Base-by-base conservation (phyloP, 2,329 filamentous ascomycete species). In the Colletotrichum orchidophilum region DNA sequence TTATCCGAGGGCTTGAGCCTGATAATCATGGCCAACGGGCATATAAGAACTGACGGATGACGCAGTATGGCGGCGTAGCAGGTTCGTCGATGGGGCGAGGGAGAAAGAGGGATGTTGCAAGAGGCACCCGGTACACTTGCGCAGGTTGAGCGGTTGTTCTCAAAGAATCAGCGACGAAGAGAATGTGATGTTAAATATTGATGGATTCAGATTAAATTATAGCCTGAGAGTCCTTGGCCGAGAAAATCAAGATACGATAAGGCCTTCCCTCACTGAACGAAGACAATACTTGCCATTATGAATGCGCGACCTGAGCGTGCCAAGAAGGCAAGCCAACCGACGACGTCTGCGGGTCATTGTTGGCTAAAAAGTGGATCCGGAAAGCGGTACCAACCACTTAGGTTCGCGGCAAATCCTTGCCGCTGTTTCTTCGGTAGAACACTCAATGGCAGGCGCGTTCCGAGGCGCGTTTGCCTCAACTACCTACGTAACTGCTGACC, bases 371-470 rank as follows among this genome's bases (percentile, higher is more conserved):
- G 50, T 62, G 68, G 68, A 29, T 1, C 39, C 12, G 8, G 6
- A 3, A 1, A 21, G 5, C 4, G 5, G 13, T 33, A 18, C 68
- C 61, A 67, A 67, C n/a, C 57, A 12, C 12, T 18, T 18, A 46
- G 13, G 27, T 27, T 26, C 46, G 27, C 21, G 27, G 42, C 33
- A 54, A 26, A 46, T 3, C 39, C 39, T 46, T n/a, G 21, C 18
- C 18, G 18, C 18, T 46, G 18, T 46, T n/a, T 18, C 39, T 46
- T 46, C 7, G 39, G 35, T 29, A 24, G 49, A 21, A 21, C 27
- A 33, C 21, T 50, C 12, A 33, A 29, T 55, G 50, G 54, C 27
- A 65, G 63, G 64, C 63, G 63, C 68, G 68, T 67, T 66, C 42
- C 12, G 49, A 54, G 31, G 55, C 67, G 67, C 67, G 67, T 70